Percentiles rank a stretch among this genome's conserved stretches.
These are phyloP conservation scores for Beauveria medogensis DNA, from an alignment of 2,329 filamentous ascomycete species.

Conservation along the genomic window DNA sequence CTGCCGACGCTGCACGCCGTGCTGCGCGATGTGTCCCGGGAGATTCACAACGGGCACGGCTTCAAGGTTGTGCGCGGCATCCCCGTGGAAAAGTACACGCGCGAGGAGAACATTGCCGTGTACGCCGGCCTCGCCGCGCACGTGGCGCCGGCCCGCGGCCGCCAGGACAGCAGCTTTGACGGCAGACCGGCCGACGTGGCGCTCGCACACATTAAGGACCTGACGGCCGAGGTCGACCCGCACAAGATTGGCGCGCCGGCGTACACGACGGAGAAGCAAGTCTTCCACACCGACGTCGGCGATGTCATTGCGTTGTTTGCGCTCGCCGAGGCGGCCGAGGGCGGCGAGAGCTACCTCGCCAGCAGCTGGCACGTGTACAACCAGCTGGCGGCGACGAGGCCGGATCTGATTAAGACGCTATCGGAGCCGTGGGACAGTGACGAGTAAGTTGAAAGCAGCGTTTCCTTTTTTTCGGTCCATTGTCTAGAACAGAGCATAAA, in stretches of 20 bases:
- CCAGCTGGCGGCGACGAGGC: constrained; percentile 47
- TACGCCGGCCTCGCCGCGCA: constrained; percentile 54
- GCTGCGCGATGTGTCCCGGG: constrained; percentile 42
- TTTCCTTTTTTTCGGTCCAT: too few relatives aligned
- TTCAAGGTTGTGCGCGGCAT: constrained; percentile 55
- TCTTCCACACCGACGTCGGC: constrained; percentile 53
- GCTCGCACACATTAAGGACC: constrained; percentile 55
- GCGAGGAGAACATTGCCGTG: constrained; percentile 50
- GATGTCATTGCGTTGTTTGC: constrained; percentile 53
- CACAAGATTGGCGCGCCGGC: constrained; percentile 47
- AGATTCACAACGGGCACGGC: constrained; percentile 50
- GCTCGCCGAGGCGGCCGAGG: constrained; percentile 41
- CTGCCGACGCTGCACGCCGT: constrained; percentile 41
- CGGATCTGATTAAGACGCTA: constrained; percentile 51
- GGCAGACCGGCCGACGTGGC: constrained; percentile 44
- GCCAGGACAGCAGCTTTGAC: constrained; percentile 40
- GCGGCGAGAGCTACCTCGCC: constrained; percentile 50
- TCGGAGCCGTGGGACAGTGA: constrained; percentile 40
- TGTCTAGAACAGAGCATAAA: too few relatives aligned
- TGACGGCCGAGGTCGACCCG: constrained; percentile 25
- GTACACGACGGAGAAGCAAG: constrained; percentile 53
- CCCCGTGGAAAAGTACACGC: constrained; percentile 40
- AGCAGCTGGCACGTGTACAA: constrained; percentile 56
- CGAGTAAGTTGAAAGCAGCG: constrained; percentile 24
- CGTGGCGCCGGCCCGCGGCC: constrained; percentile 44